A percentile compares a stretch with the other conserved stretches of the same genome.
phyloP scores from a whole-genome alignment of 2,329 filamentous ascomycete genomes.

The Alternaria sp. region DNA sequence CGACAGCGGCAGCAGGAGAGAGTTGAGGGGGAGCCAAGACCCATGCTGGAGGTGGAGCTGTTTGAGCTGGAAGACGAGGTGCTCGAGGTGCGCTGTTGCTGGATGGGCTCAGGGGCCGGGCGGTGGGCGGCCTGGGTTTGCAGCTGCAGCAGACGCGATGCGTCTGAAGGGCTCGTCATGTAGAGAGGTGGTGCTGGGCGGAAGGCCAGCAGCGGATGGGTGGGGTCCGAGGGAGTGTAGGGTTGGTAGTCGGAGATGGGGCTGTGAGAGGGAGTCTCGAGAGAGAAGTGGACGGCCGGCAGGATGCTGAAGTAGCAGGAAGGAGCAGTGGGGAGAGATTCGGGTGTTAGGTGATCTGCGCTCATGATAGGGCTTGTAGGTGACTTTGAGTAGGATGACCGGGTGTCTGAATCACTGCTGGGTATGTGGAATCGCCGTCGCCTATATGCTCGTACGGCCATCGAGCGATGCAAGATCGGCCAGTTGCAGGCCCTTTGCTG shows the following conservation, averaged over 20 bases:
- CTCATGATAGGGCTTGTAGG: constrained; percentile 23
- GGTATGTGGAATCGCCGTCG: constrained; percentile 18
- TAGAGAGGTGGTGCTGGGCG: constrained; percentile 24
- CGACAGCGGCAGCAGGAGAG: constrained; percentile 49
- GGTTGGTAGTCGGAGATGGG: constrained; percentile 34
- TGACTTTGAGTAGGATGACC: constrained; percentile 14
- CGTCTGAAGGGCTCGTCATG: constrained; percentile 37
- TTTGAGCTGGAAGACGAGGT: constrained; percentile 19
- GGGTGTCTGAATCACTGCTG: constrained; percentile 16
- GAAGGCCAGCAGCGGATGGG: constrained; percentile 48
- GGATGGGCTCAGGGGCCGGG: constrained; percentile 38
- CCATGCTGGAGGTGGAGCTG: constrained; percentile 22
- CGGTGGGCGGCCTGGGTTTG: constrained; percentile 50
- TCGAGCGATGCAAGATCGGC: constrained; percentile 18
- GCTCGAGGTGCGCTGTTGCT: constrained; percentile 25
- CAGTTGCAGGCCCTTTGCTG: constrained; percentile 8
- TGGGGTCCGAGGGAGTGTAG: constrained; percentile 39
- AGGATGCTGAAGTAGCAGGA: constrained; percentile 47
- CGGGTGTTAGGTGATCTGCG: constrained; percentile 19
- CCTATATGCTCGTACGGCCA: constrained; percentile 24
- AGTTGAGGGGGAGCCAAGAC: constrained; percentile 23
- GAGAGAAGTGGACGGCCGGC: constrained; percentile 41
- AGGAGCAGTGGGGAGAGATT: constrained; percentile 17
- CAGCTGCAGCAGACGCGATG: constrained; percentile 50
- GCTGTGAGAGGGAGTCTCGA: constrained; percentile 41